These are phyloP conservation scores for Hydrangea macrophylla DNA, from an alignment of 148 eudicot species.

Conservation along the genomic window DNA sequence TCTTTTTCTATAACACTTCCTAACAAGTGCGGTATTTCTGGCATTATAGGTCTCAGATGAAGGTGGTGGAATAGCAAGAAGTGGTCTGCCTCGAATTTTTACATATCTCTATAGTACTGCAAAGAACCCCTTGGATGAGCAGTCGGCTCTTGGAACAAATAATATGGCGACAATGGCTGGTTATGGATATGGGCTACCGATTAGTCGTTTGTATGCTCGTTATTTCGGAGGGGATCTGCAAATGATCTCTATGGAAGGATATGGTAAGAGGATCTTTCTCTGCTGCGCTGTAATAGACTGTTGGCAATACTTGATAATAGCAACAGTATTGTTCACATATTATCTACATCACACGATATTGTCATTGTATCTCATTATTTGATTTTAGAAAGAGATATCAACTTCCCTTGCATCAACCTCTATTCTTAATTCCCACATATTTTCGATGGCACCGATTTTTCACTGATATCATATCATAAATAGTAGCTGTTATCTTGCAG, in stretches of 20 bases:
- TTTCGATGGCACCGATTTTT: neutral
- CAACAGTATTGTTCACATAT: neutral
- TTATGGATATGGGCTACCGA: constrained; percentile 92
- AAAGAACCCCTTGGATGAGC: constrained; percentile 62
- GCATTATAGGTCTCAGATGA: constrained; percentile 80
- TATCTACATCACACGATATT: neutral
- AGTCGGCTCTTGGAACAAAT: constrained; percentile 49
- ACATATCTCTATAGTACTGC: constrained; percentile 99
- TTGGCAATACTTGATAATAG: neutral
- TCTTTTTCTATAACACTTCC: neutral
- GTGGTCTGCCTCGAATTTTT: constrained; percentile 86
- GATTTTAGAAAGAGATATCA: neutral
- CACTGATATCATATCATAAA: neutral
- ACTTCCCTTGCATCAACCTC: neutral
- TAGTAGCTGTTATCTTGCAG: neutral
- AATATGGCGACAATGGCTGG: constrained; percentile 86
- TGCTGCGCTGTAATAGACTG: neutral
- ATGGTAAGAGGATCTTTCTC: constrained; percentile 44
- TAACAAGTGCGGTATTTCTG: neutral
- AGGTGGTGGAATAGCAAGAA: constrained; percentile 98
- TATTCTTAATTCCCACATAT: neutral
- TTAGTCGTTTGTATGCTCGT: constrained; percentile 87
- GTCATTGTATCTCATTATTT: neutral
- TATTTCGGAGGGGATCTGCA: constrained; percentile 98
- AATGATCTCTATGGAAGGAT: constrained; percentile 98